Percentiles rank a stretch among this genome's conserved stretches.
These are phyloP conservation scores for Paraconiothyrium sp. DNA, from an alignment of 2,329 filamentous ascomycete species.

Conservation along the genomic window DNA sequence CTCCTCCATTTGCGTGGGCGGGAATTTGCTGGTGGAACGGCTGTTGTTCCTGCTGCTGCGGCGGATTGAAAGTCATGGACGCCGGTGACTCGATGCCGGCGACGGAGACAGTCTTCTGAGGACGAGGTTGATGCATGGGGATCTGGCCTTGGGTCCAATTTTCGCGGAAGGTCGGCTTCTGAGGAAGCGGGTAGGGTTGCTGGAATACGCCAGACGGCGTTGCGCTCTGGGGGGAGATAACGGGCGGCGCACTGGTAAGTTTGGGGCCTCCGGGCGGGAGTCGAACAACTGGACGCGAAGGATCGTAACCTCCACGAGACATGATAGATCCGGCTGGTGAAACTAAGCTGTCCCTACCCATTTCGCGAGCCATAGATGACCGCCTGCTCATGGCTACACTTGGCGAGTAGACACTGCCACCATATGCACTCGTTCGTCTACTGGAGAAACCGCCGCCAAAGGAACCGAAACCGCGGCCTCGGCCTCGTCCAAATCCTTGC, in stretches of 20 bases:
- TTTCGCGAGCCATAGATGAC: constrained; percentile 77
- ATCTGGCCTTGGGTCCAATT: constrained; percentile 66
- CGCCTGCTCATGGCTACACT: constrained; percentile 89
- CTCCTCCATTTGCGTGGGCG: constrained; percentile 70
- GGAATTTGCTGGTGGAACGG: constrained; percentile 97
- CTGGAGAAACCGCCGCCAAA: constrained; percentile 71
- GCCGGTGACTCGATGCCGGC: constrained; percentile 90
- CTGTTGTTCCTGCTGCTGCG: constrained; percentile 75
- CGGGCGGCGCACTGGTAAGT: constrained; percentile 41
- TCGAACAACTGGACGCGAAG: constrained; percentile 78
- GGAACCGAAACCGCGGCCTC: constrained; percentile 77
- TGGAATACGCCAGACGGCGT: constrained; percentile 63
- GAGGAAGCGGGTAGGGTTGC: constrained; percentile 61
- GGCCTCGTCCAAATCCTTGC: constrained; percentile 73
- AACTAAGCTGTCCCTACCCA: constrained; percentile 76
- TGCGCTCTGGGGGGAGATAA: constrained; percentile 44
- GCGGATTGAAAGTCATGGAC: constrained; percentile 66
- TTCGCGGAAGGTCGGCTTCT: constrained; percentile 66
- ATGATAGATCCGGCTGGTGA: constrained; percentile 84
- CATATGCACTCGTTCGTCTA: constrained; percentile 82
- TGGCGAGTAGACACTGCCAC: constrained; percentile 82
- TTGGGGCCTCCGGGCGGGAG: constrained; percentile 71
- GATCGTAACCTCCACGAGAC: constrained; percentile 70
- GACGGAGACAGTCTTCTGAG: constrained; percentile 93
- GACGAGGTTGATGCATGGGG: constrained; percentile 92